Percentiles rank a stretch among this genome's conserved stretches.
Evolutionary conservation across 441 rosid genomes (phyloP).

Genomic region (Manihot esculenta): DNA sequence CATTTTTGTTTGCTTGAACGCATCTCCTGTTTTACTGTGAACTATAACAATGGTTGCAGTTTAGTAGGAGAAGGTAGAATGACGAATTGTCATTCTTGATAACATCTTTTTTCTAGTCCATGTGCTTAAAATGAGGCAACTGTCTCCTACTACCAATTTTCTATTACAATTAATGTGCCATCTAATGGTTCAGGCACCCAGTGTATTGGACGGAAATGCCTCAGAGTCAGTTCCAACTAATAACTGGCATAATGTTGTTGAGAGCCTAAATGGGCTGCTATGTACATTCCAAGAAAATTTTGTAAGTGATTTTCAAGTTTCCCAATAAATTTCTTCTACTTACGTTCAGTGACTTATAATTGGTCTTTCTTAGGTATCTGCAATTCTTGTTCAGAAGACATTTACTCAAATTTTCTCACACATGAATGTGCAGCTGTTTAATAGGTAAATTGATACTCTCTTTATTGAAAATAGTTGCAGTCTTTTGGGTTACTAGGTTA

Average conservation of each 20-base stretch:
- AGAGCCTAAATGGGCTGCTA: conserved; percentile 21
- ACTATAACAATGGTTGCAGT: background rate
- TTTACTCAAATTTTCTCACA: conserved; percentile 36
- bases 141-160: background rate
- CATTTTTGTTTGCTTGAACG: background rate
- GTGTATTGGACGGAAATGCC: conserved; percentile 18
- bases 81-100: background rate
- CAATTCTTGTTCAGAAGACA: conserved; percentile 36
- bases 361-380: conserved; percentile 33
- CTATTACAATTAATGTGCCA: background rate
- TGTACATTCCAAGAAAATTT: conserved; percentile 24
- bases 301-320: conserved; percentile 14
- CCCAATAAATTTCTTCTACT: background rate
- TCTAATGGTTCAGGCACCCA: conserved; percentile 18
- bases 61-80: background rate
- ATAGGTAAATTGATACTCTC: conserved; percentile 28
- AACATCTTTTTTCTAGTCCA: background rate
- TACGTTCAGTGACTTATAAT: conserved; percentile 1
- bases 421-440: conserved; percentile 43
- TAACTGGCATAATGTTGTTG: conserved; percentile 21
- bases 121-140: no score
- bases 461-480: background rate
- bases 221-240: conserved; percentile 15
- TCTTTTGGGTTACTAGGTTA: conserved; percentile 1
- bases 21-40: background rate